Evolutionary conservation across 345 rosid species (phyloP), one percentile per base, ranked within the genome.

Genomic region (Gynandropsis gynandra): DNA sequence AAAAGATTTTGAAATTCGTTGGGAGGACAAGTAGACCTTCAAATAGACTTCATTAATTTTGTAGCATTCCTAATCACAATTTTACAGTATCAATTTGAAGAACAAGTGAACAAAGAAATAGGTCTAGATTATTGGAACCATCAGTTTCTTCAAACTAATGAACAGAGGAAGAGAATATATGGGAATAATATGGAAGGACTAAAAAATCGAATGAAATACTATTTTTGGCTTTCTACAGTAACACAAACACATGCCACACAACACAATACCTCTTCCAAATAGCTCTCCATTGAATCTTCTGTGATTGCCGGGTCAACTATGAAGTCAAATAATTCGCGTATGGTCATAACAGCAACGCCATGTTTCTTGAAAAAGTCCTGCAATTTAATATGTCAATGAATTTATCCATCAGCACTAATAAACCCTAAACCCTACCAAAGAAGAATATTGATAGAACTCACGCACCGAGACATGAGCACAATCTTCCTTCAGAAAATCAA

Each of bases 311-410:
- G 82, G 48, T 92, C 98, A 15, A 92, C 98, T 49, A 90, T 76
- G 67, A 90, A 90, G 68, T 87, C 98, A 61, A 90, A 90, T 40
- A 90, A 76, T 71, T 90, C 98, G n/a, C 95, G 64, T 34, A 84
- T 85, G 34, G 85, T 80, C 98, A 92, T 92, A 1, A 87, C 98
- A 20, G 87, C 98, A 18, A 92, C 89, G 20, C 98, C 95, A 68
- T 85, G 76, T 67, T 85, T 92, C 67, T 71, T 87, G 60, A 82
- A 92, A 76, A 79, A 92, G 61, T 80, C 95, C 98, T 92, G 77
- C 58, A 52, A 10, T 21, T 4, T n/a, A 8, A 32, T 29, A n/a
- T 52, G 8, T 32, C 10, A 12, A 36, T 42, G 16, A 50, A 40
- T 39, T 32, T 32, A 38, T n/a, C 16, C 34, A 38, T 64, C 52